Evolutionary conservation across 2,329 filamentous ascomycete genomes (phyloP).

Genomic region (Coniochaeta sp.): DNA sequence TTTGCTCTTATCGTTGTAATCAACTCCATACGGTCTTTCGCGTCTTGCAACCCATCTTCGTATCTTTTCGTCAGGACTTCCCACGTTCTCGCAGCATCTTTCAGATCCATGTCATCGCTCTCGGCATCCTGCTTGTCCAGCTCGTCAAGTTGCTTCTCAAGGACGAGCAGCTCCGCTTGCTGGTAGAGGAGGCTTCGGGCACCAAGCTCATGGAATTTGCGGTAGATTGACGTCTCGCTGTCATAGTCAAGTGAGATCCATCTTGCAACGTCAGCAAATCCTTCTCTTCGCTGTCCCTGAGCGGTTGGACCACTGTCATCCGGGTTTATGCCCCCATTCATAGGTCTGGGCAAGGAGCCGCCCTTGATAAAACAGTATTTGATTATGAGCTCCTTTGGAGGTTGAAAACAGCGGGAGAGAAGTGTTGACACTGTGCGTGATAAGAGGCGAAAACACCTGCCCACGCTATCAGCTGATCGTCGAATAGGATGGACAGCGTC

Average conservation of each 20-base stretch:
- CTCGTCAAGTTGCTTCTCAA: not conserved
- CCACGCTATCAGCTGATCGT: not conserved
- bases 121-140: not conserved
- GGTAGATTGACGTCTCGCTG: constrained; percentile 8
- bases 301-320: not conserved
- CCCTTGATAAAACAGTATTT: not conserved
- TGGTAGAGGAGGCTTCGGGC: constrained; percentile 7
- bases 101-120: constrained; percentile 5
- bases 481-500: not conserved
- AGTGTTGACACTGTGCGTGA: not conserved
- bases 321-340: not conserved
- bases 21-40: not conserved
- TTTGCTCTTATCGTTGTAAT: not conserved
- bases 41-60: not conserved
- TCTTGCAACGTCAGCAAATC: constrained; percentile 5
- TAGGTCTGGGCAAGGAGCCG: not conserved
- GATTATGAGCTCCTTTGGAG: not conserved
- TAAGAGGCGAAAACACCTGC: not conserved
- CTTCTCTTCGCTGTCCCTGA: not conserved
- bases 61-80: not conserved
- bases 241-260: constrained; percentile 9
- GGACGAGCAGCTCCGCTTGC: constrained; percentile 4
- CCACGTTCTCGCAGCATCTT: constrained; percentile 6
- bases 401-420: not conserved
- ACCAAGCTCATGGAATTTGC: constrained; percentile 8